phyloP scores from a whole-genome alignment of 2,329 filamentous ascomycete species.

The Xylariaceae sp. region DNA sequence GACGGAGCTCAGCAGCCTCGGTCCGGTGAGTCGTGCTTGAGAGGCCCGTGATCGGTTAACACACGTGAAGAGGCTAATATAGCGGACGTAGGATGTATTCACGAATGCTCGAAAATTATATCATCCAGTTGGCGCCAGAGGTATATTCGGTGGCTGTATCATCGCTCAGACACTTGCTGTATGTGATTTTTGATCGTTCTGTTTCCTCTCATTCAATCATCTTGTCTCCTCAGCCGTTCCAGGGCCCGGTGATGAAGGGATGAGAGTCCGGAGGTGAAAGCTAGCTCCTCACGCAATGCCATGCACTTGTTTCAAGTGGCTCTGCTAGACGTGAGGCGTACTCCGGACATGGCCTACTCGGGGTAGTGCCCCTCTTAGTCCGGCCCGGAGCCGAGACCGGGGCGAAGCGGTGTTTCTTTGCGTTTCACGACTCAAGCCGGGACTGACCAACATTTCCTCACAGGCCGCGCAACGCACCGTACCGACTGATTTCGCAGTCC shows the following conservation, averaged over 20 bases:
- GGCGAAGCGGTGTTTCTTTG: not conserved
- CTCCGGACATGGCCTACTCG: not conserved
- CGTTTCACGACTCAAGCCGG: not conserved
- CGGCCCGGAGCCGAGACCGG: not conserved
- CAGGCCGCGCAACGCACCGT: slow-evolving; percentile 84
- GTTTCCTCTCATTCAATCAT: not conserved
- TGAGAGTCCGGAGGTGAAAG: not conserved
- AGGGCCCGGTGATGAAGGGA: not conserved
- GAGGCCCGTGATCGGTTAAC: not conserved
- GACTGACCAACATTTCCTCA: slow-evolving; percentile 6
- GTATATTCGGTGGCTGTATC: slow-evolving; percentile 88
- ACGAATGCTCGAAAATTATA: slow-evolving; percentile 89
- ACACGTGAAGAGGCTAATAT: not conserved
- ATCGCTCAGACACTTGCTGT: slow-evolving; percentile 65
- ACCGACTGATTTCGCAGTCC: slow-evolving; percentile 70
- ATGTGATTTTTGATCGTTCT: slow-evolving; percentile 13
- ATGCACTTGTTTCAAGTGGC: not conserved
- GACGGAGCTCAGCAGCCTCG: slow-evolving; percentile 70
- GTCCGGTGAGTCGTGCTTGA: slow-evolving; percentile 52
- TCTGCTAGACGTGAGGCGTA: not conserved
- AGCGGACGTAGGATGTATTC: slow-evolving; percentile 66
- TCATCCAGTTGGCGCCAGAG: slow-evolving; percentile 86
- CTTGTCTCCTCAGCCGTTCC: not conserved
- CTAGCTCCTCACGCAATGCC: not conserved
- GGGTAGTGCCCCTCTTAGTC: too few relatives aligned